These are phyloP conservation scores for Penicillium canescens DNA, from an alignment of 495 filamentous ascomycete genomes.

Conservation along the genomic window DNA sequence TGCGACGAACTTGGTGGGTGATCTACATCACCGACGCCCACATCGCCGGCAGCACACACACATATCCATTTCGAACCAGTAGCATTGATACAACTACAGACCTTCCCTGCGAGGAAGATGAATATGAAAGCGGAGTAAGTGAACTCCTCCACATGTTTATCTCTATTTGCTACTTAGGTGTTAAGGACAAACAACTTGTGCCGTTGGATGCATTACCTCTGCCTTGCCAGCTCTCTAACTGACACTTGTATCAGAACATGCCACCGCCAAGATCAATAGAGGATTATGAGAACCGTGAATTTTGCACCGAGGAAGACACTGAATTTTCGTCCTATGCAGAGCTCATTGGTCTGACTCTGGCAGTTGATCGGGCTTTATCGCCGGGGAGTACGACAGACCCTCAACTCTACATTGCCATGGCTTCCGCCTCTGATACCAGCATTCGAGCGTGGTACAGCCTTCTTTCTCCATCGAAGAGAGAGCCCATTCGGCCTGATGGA, in stretches of 20 bases:
- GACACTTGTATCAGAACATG: constrained; percentile 8
- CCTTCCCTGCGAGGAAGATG: constrained; percentile 19
- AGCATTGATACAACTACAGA: constrained; percentile 12
- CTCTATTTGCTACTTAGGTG: too few relatives aligned
- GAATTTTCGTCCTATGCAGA: constrained; percentile 23
- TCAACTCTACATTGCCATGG: constrained; percentile 7
- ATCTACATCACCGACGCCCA: constrained; percentile 29
- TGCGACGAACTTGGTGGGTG: constrained; percentile 33
- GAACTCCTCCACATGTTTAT: too few relatives aligned
- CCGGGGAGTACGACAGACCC: constrained; percentile 2
- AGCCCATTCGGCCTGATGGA: constrained; percentile 15
- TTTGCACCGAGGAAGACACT: constrained; percentile 8
- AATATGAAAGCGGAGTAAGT: constrained; percentile 16
- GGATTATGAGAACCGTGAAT: constrained; percentile 23
- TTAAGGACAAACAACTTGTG: too few relatives aligned
- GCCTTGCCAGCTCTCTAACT: neutral
- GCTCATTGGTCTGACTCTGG: constrained; percentile 15
- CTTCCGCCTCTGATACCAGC: constrained; percentile 12
- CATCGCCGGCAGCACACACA: constrained; percentile 25
- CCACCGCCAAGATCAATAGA: constrained; percentile 10
- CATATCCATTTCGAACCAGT: constrained; percentile 20
- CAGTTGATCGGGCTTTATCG: constrained; percentile 14
- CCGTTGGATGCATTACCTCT: neutral
- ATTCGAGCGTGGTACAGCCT: constrained; percentile 17
- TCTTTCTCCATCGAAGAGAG: constrained; percentile 11